Evolutionary conservation across 306 rosid species (phyloP), one percentile per base, ranked within the genome.

Genomic region (Parietaria judaica): DNA sequence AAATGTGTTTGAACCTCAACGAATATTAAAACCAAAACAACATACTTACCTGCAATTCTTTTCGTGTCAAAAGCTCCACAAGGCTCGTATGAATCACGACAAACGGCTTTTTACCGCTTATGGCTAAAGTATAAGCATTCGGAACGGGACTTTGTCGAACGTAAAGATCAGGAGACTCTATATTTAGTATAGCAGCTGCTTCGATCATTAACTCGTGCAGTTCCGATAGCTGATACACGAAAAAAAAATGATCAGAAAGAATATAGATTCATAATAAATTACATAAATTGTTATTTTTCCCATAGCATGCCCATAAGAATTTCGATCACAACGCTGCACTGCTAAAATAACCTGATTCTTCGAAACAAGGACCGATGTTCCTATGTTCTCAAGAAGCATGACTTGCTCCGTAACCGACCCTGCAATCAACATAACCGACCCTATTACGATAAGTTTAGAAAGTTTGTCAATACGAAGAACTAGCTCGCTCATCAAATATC

Each of bases 131-230:
- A 74, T 92, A 92, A 14, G 98, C 98, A 79, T 92, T 92, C 67
- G 98, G 98, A 54, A 86, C 88, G 48, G 98, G 96, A 74, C 89
- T 92, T 78, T 92, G 98, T 43, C 95, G 96, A 70, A 92, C 88
- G 64, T 92, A 88, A 14, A 92, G 80, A 86, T 84, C 95, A 58
- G 99, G 95, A 68, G 88, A 79, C 68, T 71, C 92, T 11, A 88
- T 82, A 65, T 84, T 86, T 68, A 92, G 76, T 63, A 92, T 80
- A 48, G 81, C 67, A 14, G 99, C 90, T 12, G 99, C 99, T 72
- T 92, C 94, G 9, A 71, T 75, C 92, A 92, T 84, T 68, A 92
- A 71, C 56, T 60, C 65, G 74, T 92, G 83, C 56, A 92, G 96
- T 60, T 77, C 90, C 45, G 90, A 67, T 74, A 92, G 94, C 95